Base-by-base conservation (phyloP, 306 rosid species). In the Corylus avellana region DNA sequence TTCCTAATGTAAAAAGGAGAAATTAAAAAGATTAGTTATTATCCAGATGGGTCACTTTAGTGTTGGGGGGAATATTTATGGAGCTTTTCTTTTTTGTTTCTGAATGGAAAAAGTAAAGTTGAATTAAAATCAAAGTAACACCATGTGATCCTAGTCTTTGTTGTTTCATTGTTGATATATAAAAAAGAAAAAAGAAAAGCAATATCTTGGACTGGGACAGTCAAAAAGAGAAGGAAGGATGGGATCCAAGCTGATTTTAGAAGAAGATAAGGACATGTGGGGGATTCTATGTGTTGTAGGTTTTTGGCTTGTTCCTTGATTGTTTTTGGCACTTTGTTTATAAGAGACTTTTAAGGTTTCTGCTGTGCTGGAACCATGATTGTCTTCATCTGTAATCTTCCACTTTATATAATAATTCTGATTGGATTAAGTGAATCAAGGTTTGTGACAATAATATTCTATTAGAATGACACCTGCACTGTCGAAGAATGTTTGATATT, bases 171-270 rank as follows among this genome's bases (percentile, higher is more conserved):
- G 44, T 75, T 79, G 3, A 75, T 84, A 37, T 42, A 42, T 42
- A 42, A 4, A 42, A n/a, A 87, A 73, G 84, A n/a, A n/a, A n/a
- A n/a, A n/a, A n/a, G n/a, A 72, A 90, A 89, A 83, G 81, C 71
- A 75, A 91, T 74, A 84, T 84, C 90, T 91, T 86, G 96, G 92
- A 92, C 94, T 81, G 27, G 50, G 79, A 76, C 79, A 55, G 93
- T 90, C 87, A 84, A 89, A 88, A 84, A 86, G 81, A 67, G 55
- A 79, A 63, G 61, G 55, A 79, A 63, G 61, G 56, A 80, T 82
- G 66, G 76, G 72, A 71, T 81, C 77, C 89, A 86, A 80, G 63
- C 77, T 49, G 50, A 80, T 73, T 63, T 85, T 22, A 64, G 48
- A 7, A 67, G 79, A 73, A 78, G 84, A 88, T 80, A 80, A 67